Evolutionary conservation across 257 asterid genomes (phyloP), one percentile per base, ranked within the genome.

Genomic region (Coffea eugenioides): DNA sequence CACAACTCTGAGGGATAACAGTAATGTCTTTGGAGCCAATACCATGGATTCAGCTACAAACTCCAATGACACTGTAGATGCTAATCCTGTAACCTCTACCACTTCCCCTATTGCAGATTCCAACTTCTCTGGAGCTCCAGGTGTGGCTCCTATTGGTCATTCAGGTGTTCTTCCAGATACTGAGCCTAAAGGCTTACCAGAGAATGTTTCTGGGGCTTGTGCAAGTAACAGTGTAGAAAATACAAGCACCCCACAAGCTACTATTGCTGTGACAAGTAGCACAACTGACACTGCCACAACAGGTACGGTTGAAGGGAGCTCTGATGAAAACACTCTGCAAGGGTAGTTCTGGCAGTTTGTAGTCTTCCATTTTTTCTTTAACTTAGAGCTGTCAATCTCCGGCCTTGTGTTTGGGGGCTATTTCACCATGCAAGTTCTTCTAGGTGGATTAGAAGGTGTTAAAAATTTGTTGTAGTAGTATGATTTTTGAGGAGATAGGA

Each of bases 301-400:
- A 70, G 27, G 6, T 11, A 11, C 27, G 69, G 18, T 64, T 27
- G 34, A 11, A 64, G 77, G n/a, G 56, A 76, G 36, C 74, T 54
- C 79, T n/a, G 79, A 49, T 61, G 71, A 81, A 69, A 76, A 68
- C 34, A 46, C 25, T 51, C 82, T 80, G 61, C 80, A 74, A 72
- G 86, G 71, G 36, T 77, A 80, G 82, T 20, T 23, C 57, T 74
- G 45, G 27, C 14, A 67, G 73, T 43, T 74, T 52, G 66, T 16
- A 27, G 20, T 65, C 31, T 65, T 27, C 3, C 0, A 0, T 27
- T 65, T 20, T 27, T 41, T 65, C 11, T 39, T 39, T 39, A 39
- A 0, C 27, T 65, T 11, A 27, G 36, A 65, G 39, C 69, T 27
- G 43, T 27, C 43, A 27, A 25, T 65, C 18, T 11, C 43, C 31